These are phyloP conservation scores for Colletotrichum sp. DNA, from an alignment of 2,329 filamentous ascomycete species.

Conservation along the genomic window DNA sequence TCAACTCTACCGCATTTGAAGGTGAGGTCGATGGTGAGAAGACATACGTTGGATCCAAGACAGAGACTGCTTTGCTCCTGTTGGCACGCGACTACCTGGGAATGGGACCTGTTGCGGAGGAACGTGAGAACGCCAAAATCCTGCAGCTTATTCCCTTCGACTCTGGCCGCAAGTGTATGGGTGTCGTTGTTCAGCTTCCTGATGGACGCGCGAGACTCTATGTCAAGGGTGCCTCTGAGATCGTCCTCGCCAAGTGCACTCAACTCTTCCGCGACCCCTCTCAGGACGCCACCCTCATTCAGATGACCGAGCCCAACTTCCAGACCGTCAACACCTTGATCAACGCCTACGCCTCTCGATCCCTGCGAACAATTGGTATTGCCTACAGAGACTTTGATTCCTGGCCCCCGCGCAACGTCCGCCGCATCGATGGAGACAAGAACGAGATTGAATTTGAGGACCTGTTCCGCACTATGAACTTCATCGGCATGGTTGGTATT, in stretches of 20 bases:
- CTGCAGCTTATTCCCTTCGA: slow-evolving; percentile 78
- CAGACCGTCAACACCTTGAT: slow-evolving; percentile 70
- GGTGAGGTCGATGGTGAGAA: slow-evolving; percentile 70
- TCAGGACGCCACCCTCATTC: slow-evolving; percentile 42
- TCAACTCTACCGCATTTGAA: slow-evolving; percentile 79
- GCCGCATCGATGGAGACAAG: slow-evolving; percentile 57
- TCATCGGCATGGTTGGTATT: slow-evolving; percentile 77
- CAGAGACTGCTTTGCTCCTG: slow-evolving; percentile 75
- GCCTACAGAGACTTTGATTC: slow-evolving; percentile 83
- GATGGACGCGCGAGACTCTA: slow-evolving; percentile 60
- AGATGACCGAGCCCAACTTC: slow-evolving; percentile 58
- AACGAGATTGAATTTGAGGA: slow-evolving; percentile 70
- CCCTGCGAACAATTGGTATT: slow-evolving; percentile 83
- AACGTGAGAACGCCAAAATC: slow-evolving; percentile 64
- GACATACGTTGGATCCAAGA: slow-evolving; percentile 79
- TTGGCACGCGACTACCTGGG: slow-evolving; percentile 71
- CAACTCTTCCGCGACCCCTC: slow-evolving; percentile 56
- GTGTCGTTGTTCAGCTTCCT: slow-evolving; percentile 58
- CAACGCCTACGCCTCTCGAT: slow-evolving; percentile 77
- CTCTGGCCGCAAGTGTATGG: slow-evolving; percentile 77
- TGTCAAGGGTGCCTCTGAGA: slow-evolving; percentile 71
- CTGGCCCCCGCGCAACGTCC: slow-evolving; percentile 77
- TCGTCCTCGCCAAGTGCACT: slow-evolving; percentile 62
- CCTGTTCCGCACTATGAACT: slow-evolving; percentile 70
- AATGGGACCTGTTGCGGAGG: slow-evolving; percentile 68